Conservation (phyloP, 106 monocot species). For the Amphibolis antarctica region DNA sequence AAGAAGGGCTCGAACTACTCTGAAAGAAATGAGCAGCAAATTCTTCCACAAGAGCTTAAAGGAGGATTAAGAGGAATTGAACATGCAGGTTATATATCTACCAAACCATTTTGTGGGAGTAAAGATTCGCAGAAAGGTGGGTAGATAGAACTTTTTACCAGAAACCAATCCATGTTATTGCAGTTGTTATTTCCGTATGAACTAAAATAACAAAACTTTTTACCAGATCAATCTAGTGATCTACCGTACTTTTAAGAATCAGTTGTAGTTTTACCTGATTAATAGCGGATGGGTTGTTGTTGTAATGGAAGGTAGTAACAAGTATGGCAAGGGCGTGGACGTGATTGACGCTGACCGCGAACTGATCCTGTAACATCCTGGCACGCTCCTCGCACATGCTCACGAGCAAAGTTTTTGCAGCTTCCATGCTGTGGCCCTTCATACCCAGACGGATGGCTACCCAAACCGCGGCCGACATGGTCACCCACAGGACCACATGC, state of each 20-base stretch:
- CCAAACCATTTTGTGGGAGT: too few relatives aligned
- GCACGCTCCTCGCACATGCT: conserved; percentile 95
- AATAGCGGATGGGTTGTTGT: conserved; percentile 61
- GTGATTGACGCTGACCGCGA: conserved; percentile 80
- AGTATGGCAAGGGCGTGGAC: conserved; percentile 88
- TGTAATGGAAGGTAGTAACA: conserved; percentile 78
- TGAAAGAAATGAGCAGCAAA: not conserved
- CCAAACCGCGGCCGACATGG: conserved; percentile 11
- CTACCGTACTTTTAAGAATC: not conserved
- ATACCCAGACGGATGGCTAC: conserved; percentile 13
- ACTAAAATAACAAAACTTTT: too few relatives aligned
- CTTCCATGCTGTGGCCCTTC: conserved; percentile 26
- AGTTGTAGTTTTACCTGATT: conserved; percentile 45
- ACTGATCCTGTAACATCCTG: conserved; percentile 92
- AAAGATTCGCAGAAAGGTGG: not conserved
- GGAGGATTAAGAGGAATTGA: not conserved
- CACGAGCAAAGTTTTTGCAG: conserved; percentile 45
- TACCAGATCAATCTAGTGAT: not conserved
- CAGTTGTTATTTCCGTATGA: too few relatives aligned
- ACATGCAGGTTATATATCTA: too few relatives aligned
- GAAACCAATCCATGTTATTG: too few relatives aligned
- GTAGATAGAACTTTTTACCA: too few relatives aligned
- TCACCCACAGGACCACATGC: conserved; percentile 19
- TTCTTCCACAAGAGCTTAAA: not conserved
- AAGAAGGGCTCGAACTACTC: too few relatives aligned